A percentile compares a stretch with the other conserved stretches of the same genome.
phyloP scores from a whole-genome alignment of 139 green algal species.

The Dunaliella primolecta region DNA sequence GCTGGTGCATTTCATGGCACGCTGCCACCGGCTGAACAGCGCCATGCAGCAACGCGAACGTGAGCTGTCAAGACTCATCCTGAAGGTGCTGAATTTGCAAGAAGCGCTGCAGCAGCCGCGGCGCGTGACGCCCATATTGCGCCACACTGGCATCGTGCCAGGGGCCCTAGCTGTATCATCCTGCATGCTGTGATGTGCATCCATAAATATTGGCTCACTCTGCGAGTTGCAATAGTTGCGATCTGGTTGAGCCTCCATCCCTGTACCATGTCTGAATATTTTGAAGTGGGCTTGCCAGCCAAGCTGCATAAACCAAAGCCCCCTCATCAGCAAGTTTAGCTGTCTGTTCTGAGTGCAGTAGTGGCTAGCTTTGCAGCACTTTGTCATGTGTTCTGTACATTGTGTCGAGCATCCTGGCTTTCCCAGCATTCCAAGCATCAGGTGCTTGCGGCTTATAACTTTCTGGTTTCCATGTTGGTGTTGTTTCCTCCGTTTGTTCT shows the following conservation, averaged over 20 bases:
- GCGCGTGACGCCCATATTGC: not conserved
- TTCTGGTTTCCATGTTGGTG: not conserved
- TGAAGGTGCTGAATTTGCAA: slow-evolving; percentile 4
- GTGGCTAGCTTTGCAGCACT: too few relatives aligned
- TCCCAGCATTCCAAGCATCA: too few relatives aligned
- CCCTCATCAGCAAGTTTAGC: too few relatives aligned
- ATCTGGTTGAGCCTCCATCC: too few relatives aligned
- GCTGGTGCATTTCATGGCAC: not conserved
- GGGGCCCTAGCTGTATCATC: not conserved
- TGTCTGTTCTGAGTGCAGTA: too few relatives aligned
- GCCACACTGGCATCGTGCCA: not conserved
- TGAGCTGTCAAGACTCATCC: not conserved
- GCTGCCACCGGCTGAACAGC: slow-evolving; percentile 3
- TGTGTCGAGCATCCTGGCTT: too few relatives aligned
- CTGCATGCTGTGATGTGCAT: slow-evolving; percentile 7
- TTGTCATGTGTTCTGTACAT: too few relatives aligned
- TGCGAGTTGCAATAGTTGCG: not conserved
- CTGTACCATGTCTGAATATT: too few relatives aligned
- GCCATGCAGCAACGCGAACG: not conserved
- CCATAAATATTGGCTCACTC: too few relatives aligned
- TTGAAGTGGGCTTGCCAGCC: too few relatives aligned
- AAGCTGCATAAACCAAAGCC: too few relatives aligned
- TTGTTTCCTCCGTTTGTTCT: too few relatives aligned
- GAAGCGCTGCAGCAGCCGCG: slow-evolving; percentile 3
- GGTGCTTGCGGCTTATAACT: not conserved